phyloP scores from a whole-genome alignment of 2,329 filamentous ascomycete genomes.

The Fusarium burgessii region DNA sequence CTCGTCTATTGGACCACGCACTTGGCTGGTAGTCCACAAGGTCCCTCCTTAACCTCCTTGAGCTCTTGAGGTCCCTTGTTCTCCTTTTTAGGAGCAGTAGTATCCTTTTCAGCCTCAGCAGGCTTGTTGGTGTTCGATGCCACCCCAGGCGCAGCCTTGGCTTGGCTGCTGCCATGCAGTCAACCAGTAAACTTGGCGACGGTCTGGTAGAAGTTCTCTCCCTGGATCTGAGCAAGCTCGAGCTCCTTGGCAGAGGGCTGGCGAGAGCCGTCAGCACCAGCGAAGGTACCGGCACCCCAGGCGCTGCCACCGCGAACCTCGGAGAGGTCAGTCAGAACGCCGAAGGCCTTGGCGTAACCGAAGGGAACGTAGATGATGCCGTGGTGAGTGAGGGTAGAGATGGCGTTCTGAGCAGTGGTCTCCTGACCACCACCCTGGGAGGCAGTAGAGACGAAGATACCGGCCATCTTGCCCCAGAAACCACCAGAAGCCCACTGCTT shows the following conservation, averaged over 20 bases:
- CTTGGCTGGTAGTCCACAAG: constrained; percentile 82
- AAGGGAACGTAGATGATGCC: constrained; percentile 97
- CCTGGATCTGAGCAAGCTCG: constrained; percentile 83
- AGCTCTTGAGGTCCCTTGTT: constrained; percentile 48
- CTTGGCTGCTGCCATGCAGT: constrained; percentile 75
- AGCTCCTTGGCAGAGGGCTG: constrained; percentile 83
- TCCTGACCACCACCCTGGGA: constrained; percentile 92
- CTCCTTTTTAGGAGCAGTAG: constrained; percentile 36
- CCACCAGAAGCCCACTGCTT: constrained; percentile 82
- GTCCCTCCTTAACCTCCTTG: constrained; percentile 70
- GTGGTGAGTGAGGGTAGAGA: constrained; percentile 92
- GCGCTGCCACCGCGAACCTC: constrained; percentile 89
- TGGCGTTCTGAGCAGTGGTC: constrained; percentile 80
- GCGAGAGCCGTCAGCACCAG: constrained; percentile 82
- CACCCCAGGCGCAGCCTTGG: constrained; percentile 45
- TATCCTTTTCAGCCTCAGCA: constrained; percentile 26
- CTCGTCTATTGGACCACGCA: constrained; percentile 72
- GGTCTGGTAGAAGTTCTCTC: constrained; percentile 83
- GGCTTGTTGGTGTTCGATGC: constrained; percentile 44
- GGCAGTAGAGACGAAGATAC: constrained; percentile 90
- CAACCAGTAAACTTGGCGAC: constrained; percentile 79
- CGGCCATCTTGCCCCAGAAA: constrained; percentile 89
- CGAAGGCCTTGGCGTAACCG: constrained; percentile 87
- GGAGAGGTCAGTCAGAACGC: constrained; percentile 73
- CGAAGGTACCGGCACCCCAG: constrained; percentile 95